phyloP scores from a whole-genome alignment of 345 rosid genomes.

The Salix viminalis region DNA sequence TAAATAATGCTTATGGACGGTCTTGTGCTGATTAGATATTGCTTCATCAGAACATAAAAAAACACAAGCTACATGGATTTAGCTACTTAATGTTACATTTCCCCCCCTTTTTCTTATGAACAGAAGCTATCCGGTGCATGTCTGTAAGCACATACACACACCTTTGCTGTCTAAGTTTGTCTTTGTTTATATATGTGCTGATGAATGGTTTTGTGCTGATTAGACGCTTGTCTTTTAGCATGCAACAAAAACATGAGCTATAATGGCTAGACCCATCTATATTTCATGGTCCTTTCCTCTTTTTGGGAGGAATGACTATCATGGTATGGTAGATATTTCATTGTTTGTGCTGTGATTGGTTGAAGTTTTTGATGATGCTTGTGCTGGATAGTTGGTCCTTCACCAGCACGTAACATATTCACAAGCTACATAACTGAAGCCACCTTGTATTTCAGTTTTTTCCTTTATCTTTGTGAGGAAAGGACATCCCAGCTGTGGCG shows the following conservation, averaged over 20 bases:
- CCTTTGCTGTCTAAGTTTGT: neutral
- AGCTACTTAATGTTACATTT: neutral
- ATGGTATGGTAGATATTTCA: neutral
- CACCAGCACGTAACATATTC: conserved; percentile 44
- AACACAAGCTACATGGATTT: conserved; percentile 8
- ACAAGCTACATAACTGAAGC: conserved; percentile 42
- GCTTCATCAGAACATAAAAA: conserved; percentile 4
- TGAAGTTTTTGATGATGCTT: neutral
- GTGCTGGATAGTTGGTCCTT: conserved; percentile 28
- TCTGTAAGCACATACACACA: conserved; percentile 3
- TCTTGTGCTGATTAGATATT: conserved; percentile 4
- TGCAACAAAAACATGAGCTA: conserved; percentile 29
- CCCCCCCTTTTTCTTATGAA: conserved; percentile 9
- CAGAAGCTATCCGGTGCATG: conserved; percentile 27
- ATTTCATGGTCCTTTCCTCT: conserved; percentile 9
- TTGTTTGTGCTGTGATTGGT: neutral
- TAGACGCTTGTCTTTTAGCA: conserved; percentile 4
- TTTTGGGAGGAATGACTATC: conserved; percentile 1
- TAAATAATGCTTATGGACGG: conserved; percentile 3
- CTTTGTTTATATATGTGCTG: neutral
- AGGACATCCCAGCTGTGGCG: conserved; percentile 32
- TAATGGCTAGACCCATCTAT: neutral
- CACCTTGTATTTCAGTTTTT: conserved; percentile 29
- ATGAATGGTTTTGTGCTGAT: neutral
- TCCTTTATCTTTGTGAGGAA: conserved; percentile 13